Conservation (phyloP, 2,329 filamentous ascomycete genomes). For the Aspergillus persii region DNA sequence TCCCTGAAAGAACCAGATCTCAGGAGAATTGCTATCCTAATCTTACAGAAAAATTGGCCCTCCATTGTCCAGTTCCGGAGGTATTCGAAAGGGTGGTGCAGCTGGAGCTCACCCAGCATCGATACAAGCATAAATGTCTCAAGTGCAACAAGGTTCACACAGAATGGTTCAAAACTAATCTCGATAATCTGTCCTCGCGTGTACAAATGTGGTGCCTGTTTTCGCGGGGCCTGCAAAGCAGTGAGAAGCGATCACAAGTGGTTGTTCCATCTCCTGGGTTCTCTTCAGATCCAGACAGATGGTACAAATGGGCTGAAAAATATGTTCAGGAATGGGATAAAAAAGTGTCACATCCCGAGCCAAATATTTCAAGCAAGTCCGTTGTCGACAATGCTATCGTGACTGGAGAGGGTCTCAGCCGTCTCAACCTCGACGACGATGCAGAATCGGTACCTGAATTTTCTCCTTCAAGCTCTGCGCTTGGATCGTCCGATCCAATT, state of each 20-base stretch:
- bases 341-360: background rate
- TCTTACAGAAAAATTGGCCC: too few species aligned
- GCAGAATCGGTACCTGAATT: background rate
- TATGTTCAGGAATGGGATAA: background rate
- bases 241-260: background rate
- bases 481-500: background rate
- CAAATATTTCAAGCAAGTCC: background rate
- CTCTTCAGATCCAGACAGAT: slow-evolving; percentile 1
- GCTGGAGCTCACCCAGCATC: too few species aligned
- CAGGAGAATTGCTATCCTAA: too few species aligned
- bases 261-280: background rate
- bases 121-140: too few species aligned
- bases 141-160: too few species aligned
- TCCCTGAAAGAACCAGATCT: too few species aligned
- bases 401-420: background rate
- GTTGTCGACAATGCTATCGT: background rate
- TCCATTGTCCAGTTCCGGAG: too few species aligned
- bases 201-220: too few species aligned
- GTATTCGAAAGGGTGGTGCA: too few species aligned
- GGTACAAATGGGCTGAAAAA: slow-evolving; percentile 1
- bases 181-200: too few species aligned
- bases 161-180: too few species aligned
- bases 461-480: background rate
- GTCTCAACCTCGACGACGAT: background rate
- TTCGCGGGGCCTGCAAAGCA: too few species aligned